Base-by-base conservation (phyloP, 352 stramenopile genomes). In the Phytopythium oedochilum region DNA sequence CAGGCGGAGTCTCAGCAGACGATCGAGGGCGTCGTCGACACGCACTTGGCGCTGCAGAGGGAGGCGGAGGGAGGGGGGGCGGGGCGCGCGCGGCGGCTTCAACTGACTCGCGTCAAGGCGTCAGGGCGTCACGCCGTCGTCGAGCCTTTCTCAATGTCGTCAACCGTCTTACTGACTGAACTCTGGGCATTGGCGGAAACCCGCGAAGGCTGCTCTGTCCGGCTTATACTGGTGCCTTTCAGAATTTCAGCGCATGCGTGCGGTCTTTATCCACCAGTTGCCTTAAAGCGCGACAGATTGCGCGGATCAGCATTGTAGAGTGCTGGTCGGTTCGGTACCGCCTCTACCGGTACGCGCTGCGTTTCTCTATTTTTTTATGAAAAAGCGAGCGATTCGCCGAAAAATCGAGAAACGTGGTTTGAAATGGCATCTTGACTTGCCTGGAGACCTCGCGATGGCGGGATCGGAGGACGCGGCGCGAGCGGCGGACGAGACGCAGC, bases 361-460 rank as follows among this genome's bases (percentile, higher is more conserved):
- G 40, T 47, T 47, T 47, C 40, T 31, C 40, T 47, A 47, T 11
- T 5, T 47, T 47, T 47, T 22, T 11, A 4, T 48, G 42, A 48
- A 48, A 53, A 42, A 17, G 29, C 28, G 46, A 22, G 31, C 25
- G 29, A 42, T 43, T 28, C 47, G 47, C n/a, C 11, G 23, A 42
- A 43, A 53, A 40, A 22, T 26, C 31, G n/a, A 7, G 47, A 39
- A 39, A 31, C 8, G 26, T 32, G 11, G 31, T 53, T 53, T 53
- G 47, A 52, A 52, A 39, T 26, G 22, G 11, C n/a, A n/a, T n/a
- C 25, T 38, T 34, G 44, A 23, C 25, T 18, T 12, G 44, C 44
- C 7, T 12, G 9, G 5, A 17, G 11, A 3, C 22, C 12, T 4
- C 29, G 15, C 7, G 29, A 53, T 53, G 47, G 47, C n/a, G 29